Conservation (phyloP, 2,329 filamentous ascomycete genomes). For the Tolypocladium album region DNA sequence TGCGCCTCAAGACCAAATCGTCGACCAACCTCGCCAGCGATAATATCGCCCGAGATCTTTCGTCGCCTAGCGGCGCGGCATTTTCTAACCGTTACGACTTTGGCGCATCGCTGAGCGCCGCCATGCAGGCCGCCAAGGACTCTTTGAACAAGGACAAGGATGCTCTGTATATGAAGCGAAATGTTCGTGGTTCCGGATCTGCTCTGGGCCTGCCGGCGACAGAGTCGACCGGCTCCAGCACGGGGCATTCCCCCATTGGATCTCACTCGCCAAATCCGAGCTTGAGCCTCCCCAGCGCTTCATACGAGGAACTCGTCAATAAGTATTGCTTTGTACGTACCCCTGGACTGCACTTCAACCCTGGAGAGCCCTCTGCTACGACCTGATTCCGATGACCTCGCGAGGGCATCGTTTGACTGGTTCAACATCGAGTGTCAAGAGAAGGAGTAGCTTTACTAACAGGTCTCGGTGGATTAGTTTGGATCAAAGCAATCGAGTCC, state of each 20-base stretch:
- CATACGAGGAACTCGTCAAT: constrained; percentile 94
- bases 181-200: constrained; percentile 19
- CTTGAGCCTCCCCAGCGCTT: constrained; percentile 62
- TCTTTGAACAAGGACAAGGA: constrained; percentile 47
- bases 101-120: constrained; percentile 77
- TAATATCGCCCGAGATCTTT: constrained; percentile 39
- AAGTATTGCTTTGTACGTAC: constrained; percentile 99
- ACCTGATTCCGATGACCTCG: constrained; percentile 5
- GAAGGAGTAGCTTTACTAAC: constrained; percentile 25
- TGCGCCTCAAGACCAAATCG: constrained; percentile 65
- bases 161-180: constrained; percentile 45
- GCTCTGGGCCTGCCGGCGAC: constrained; percentile 8
- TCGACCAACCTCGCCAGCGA: constrained; percentile 52
- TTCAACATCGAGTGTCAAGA: not conserved
- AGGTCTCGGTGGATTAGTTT: constrained; percentile 34
- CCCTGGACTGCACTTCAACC: constrained; percentile 23
- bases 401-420: not conserved
- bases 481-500: constrained; percentile 48
- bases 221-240: constrained; percentile 8
- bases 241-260: constrained; percentile 18
- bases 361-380: constrained; percentile 8
- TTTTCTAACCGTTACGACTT: constrained; percentile 97
- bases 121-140: constrained; percentile 64
- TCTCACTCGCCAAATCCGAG: constrained; percentile 42
- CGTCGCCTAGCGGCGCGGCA: constrained; percentile 54